Base-by-base conservation (phyloP, 2,329 filamentous ascomycete species). In the Amphichorda felina region DNA sequence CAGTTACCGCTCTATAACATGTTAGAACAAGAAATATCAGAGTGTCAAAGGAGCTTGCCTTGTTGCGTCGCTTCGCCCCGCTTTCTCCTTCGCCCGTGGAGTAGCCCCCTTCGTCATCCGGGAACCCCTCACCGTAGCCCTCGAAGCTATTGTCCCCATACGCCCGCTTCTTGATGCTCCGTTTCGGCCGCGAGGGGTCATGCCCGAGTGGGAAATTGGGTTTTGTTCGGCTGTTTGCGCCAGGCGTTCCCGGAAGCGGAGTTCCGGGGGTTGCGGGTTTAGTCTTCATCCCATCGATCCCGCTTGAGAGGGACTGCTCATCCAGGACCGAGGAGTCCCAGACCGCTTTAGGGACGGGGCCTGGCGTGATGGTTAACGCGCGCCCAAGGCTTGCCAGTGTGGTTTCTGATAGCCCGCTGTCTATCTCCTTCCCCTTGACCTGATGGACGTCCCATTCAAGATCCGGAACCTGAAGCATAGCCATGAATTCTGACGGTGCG, bases 141-240 rank as follows among this genome's bases (percentile, higher is more conserved):
- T 82, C 76, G 49, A 73, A 88, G 47, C 78, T 83, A 46, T 68
- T 72, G 43, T 88, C 82, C 27, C 79, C 76, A 50, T 87, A 88
- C 42, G 77, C 73, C 33, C 83, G 71, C 65, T 87, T 87, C 62
- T 82, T 84, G 41, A 73, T 68, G 37, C 67, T 63, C 33, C 82
- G 70, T 45, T 79, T 76, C 24, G 79, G 75, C 37, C 82, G 66
- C 27, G 62, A 55, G 9, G 60, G 56, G 37, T 72, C 67, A 22
- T 65, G 55, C n/a, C 52, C 56, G 19, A 56, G 47, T 16, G 54
- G 40, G 28, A 59, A 57, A 24, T 49, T 56, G 21, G 46, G 50
- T 51, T 66, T 66, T 36, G 58, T 45, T 18, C 63, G 55, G 27
- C 50, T 7, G 19, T 13, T 34, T 17, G 26, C 10, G 21, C 21